Evolutionary conservation across 2,329 filamentous ascomycete genomes (phyloP).

Genomic region (Coniochaeta sp.): DNA sequence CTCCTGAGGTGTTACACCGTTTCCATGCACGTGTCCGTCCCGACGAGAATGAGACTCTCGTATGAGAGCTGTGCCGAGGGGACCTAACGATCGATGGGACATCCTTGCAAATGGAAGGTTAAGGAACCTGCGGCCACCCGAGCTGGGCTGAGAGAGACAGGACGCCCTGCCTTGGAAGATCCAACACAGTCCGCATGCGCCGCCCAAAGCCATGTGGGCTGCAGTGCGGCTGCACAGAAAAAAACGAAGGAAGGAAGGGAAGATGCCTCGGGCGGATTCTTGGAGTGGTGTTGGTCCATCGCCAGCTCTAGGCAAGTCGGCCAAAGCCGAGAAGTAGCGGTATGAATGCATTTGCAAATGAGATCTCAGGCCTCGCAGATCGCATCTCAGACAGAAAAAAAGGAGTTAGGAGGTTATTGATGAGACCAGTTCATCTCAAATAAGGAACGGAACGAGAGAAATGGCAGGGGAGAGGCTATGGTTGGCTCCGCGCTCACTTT

Average conservation of each 20-base stretch:
- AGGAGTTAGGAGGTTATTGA: conserved; percentile 3
- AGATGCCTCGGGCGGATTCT: not conserved
- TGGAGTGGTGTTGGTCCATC: conserved; percentile 4
- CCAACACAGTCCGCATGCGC: not conserved
- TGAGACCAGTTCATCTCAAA: not conserved
- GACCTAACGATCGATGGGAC: not conserved
- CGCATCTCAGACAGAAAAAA: not conserved
- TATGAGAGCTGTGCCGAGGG: conserved; percentile 2
- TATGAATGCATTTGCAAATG: not conserved
- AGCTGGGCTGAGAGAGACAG: conserved; percentile 1
- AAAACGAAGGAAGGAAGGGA: conserved; percentile 4
- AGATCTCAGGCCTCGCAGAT: not conserved
- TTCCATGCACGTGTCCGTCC: not conserved
- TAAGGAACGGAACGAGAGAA: not conserved
- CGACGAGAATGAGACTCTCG: conserved; percentile 5
- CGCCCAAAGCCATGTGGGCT: conserved; percentile 7
- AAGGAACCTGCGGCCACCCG: conserved; percentile 9
- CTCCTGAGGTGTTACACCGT: not conserved
- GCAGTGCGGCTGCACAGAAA: conserved; percentile 8
- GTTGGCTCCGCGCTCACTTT: not conserved
- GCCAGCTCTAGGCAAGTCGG: conserved; percentile 1
- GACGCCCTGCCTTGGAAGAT: not conserved
- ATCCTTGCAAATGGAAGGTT: conserved; percentile 2
- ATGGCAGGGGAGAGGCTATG: not conserved
- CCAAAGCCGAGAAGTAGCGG: not conserved